Percentiles rank a stretch among this genome's conserved stretches.
Evolutionary conservation across 192 early-diverging fungal genomes (phyloP).

Genomic region (Umbelopsis ramanniana): DNA sequence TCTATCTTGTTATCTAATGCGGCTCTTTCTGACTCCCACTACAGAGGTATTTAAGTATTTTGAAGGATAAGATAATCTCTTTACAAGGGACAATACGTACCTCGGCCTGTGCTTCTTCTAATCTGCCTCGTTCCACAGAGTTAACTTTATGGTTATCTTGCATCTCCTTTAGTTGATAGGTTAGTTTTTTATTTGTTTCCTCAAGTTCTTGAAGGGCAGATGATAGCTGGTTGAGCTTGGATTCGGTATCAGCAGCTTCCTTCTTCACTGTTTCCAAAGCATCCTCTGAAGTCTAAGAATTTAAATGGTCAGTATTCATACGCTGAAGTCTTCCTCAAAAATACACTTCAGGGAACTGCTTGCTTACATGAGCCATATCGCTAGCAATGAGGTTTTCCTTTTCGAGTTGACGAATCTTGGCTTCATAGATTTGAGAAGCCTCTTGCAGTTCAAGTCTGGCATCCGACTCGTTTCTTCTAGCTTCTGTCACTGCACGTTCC

Average conservation of each 20-base stretch:
- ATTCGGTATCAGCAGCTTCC: neutral
- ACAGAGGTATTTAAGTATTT: neutral
- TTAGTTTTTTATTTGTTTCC: slow-evolving; percentile 21
- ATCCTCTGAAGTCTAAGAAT: neutral
- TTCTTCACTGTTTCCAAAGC: neutral
- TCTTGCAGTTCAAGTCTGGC: slow-evolving; percentile 3
- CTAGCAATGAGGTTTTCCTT: slow-evolving; percentile 46
- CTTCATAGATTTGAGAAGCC: neutral
- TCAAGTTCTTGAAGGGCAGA: neutral
- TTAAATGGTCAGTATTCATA: neutral
- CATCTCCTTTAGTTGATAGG: slow-evolving; percentile 14
- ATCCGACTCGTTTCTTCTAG: slow-evolving; percentile 7
- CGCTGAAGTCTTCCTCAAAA: too few relatives aligned
- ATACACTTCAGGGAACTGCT: too few relatives aligned
- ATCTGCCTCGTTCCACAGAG: neutral
- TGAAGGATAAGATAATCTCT: neutral
- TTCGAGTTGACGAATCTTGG: slow-evolving; percentile 44
- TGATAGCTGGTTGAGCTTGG: slow-evolving; percentile 14
- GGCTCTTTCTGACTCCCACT: slow-evolving; percentile 12
- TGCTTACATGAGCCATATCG: slow-evolving; percentile 34
- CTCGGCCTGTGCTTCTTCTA: neutral
- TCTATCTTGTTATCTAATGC: slow-evolving; percentile 3
- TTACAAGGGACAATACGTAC: neutral
- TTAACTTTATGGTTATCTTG: neutral
- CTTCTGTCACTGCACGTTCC: slow-evolving; percentile 25